Base-by-base conservation (phyloP, 108 stramenopile genomes). In the Ochromonas danica region DNA sequence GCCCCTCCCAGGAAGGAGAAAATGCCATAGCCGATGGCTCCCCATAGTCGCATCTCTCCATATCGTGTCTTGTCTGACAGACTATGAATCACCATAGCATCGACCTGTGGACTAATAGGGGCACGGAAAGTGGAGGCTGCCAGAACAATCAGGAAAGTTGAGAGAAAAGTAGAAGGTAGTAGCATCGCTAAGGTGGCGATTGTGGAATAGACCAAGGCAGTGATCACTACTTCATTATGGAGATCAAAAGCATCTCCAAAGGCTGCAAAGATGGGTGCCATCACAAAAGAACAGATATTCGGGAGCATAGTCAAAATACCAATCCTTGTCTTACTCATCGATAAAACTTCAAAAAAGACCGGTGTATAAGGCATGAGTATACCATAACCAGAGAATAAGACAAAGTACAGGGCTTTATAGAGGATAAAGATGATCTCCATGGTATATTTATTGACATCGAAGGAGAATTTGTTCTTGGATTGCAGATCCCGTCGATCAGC, bases 1-100 rank as follows among this genome's bases (percentile, higher is more conserved):
- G 25, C 6, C 6, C 63, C 63, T 3, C 63, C 63, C 3, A 67
- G 6, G 31, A 67, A 36, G 27, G 63, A 67, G 31, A 67, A 67
- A 31, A 67, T 67, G 25, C 63, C 63, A 67, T 67, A 67, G 31
- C 63, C 25, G 17, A 67, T 67, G 6, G 63, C 63, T 31, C 63
- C 63, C 63, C 63, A 67, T 25, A 67, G 25, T 67, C 63, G 27
- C 63, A 67, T 67, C 10, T 22, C 17, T 31, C 63, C 63, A 36
- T 67, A 67, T 31, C 31, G 17, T 3, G 17, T 67, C 63, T 67
- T 67, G 6, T 67, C 63, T 36, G 63, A 31, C 31, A 67, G 25
- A 10, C 30, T 31, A 10, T 3, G 10, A 10, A 67, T 67, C 31
- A 67, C 63, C 31, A 67, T 14, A 36, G 63, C 63, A 67, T 67